Conservation (phyloP, 1,284 basidiomycete genomes). For the Tranzscheliella williamsii region DNA sequence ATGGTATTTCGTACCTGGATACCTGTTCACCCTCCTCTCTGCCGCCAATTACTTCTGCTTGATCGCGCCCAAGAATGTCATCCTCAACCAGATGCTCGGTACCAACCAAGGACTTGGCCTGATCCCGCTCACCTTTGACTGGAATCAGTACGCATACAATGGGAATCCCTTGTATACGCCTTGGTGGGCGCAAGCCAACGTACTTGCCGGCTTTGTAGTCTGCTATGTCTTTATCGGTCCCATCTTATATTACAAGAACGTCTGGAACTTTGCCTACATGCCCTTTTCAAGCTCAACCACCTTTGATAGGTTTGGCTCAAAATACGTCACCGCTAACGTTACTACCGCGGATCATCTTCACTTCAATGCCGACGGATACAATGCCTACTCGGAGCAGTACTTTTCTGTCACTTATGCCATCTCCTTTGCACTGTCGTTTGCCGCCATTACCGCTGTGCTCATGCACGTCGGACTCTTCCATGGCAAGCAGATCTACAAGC, state of each 20-base stretch:
- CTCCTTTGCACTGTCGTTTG: conserved; percentile 69
- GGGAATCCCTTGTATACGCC: conserved; percentile 46
- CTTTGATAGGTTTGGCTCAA: conserved; percentile 47
- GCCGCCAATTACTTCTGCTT: conserved; percentile 53
- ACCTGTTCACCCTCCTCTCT: conserved; percentile 48
- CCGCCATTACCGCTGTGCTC: conserved; percentile 72
- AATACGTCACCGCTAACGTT: conserved; percentile 36
- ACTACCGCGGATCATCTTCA: conserved; percentile 19
- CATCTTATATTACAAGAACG: conserved; percentile 54
- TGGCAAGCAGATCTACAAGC: conserved; percentile 43
- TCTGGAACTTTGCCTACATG: conserved; percentile 45
- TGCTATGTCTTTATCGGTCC: conserved; percentile 48
- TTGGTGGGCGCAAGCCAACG: conserved; percentile 46
- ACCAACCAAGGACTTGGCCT: conserved; percentile 43
- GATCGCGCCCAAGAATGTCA: conserved; percentile 50
- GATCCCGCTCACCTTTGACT: conserved; percentile 50
- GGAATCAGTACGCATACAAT: conserved; percentile 43
- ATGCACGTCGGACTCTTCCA: conserved; percentile 66
- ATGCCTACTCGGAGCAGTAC: conserved; percentile 51
- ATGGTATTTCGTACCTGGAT: conserved; percentile 55
- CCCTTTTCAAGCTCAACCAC: conserved; percentile 44
- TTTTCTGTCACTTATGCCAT: conserved; percentile 72
- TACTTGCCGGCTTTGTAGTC: conserved; percentile 40
- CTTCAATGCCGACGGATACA: conserved; percentile 41
- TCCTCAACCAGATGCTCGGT: conserved; percentile 54